Percentiles rank a stretch among this genome's conserved stretches.
phyloP scores from a whole-genome alignment of 129 eudicot species.

The Ambrosia artemisiifolia region DNA sequence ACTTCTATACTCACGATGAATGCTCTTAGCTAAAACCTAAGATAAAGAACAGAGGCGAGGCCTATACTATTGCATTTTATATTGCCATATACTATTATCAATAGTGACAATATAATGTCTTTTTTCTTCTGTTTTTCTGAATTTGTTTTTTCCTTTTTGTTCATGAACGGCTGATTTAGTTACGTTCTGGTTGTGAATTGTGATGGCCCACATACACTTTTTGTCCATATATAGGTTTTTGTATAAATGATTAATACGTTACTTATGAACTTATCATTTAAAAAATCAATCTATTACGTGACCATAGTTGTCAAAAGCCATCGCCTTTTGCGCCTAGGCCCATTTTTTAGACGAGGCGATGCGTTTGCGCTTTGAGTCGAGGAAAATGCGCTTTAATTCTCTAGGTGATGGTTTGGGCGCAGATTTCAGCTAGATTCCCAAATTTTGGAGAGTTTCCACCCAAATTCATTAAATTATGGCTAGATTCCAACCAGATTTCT shows the following conservation, averaged over 20 bases:
- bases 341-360: too few relatives aligned
- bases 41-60: not conserved
- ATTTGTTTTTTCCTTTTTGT: not conserved
- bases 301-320: too few relatives aligned
- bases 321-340: too few relatives aligned
- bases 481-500: too few relatives aligned
- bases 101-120: not conserved
- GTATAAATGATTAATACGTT: not conserved
- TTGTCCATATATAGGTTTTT: not conserved
- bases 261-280: not conserved
- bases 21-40: not conserved
- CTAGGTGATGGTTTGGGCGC: too few relatives aligned
- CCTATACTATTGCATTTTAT: not conserved
- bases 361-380: too few relatives aligned
- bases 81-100: not conserved
- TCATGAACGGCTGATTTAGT: not conserved
- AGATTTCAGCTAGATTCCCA: too few relatives aligned
- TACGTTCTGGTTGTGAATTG: not conserved
- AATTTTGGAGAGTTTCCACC: too few relatives aligned
- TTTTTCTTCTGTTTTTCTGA: not conserved
- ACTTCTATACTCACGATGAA: not conserved
- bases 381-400: too few relatives aligned
- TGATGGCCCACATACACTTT: not conserved
- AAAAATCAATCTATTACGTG: not conserved
- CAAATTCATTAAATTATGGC: too few relatives aligned